A percentile compares a stretch with the other conserved stretches of the same genome.
Conservation (phyloP, 176 grass and related monocot genomes). For the Zizania latifolia region DNA sequence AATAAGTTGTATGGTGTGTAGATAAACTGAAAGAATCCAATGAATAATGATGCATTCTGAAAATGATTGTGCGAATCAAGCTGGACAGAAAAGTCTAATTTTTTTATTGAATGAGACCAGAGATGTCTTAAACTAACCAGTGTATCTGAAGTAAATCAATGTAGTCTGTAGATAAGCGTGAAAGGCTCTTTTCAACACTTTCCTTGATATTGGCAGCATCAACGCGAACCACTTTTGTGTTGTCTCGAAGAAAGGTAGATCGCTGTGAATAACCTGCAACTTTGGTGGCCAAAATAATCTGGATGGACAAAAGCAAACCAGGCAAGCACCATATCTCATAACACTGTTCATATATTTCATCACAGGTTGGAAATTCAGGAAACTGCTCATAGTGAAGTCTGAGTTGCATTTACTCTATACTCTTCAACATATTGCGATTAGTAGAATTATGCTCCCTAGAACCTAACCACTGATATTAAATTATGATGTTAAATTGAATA, state of each 20-base stretch:
- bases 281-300: constrained; percentile 92
- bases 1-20: neutral
- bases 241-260: constrained; percentile 50
- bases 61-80: neutral
- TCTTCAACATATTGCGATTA: neutral
- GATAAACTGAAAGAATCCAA: neutral
- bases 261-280: constrained; percentile 75
- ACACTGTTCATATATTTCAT: neutral
- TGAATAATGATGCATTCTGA: neutral
- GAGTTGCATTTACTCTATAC: neutral
- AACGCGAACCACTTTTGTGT: constrained; percentile 50
- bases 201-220: constrained; percentile 79
- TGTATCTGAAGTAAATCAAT: constrained; percentile 98
- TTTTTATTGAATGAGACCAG: neutral
- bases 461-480: neutral
- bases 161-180: constrained; percentile 83
- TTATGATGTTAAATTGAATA: neutral
- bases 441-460: neutral
- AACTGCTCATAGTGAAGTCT: neutral
- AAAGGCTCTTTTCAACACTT: constrained; percentile 85
- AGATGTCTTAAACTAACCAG: constrained; percentile 39
- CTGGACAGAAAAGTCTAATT: neutral
- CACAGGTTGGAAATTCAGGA: neutral
- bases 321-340: neutral
- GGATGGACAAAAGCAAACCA: constrained; percentile 1